Conservation (phyloP, 306 rosid species). For the Castanea crenata region DNA sequence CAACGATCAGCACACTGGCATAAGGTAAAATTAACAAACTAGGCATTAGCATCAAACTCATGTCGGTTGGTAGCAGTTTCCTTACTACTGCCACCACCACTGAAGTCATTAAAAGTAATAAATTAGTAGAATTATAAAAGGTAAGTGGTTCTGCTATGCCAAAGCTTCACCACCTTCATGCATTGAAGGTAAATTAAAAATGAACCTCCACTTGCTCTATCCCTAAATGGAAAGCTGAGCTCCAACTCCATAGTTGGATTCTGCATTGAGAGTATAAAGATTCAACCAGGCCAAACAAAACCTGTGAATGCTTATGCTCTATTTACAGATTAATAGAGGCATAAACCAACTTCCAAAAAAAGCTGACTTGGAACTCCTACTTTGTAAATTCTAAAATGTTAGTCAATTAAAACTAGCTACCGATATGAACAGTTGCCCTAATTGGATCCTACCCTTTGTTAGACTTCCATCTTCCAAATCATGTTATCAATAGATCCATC, state of each 20-base stretch:
- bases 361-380: constrained; percentile 45
- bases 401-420: constrained; percentile 64
- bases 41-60: constrained; percentile 47
- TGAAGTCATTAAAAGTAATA: constrained; percentile 24
- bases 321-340: constrained; percentile 89
- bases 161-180: constrained; percentile 50
- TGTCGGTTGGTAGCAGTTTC: constrained; percentile 40
- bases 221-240: constrained; percentile 81
- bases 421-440: constrained; percentile 82
- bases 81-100: constrained; percentile 55
- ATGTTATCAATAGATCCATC: constrained; percentile 50
- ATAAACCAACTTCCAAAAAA: constrained; percentile 49
- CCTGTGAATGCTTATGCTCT: constrained; percentile 88
- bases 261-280: constrained; percentile 88
- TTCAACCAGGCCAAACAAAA: constrained; percentile 55
- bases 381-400: constrained; percentile 55
- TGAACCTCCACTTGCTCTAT: constrained; percentile 92
- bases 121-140: constrained; percentile 42
- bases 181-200: constrained; percentile 74
- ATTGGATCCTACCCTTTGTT: constrained; percentile 37
- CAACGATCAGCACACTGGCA: constrained; percentile 20
- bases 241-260: constrained; percentile 87
- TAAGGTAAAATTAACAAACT: constrained; percentile 24
- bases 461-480: constrained; percentile 84
- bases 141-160: constrained; percentile 46